A percentile compares a stretch with the other conserved stretches of the same genome.
These are phyloP conservation scores for Mortierella sp. DNA, from an alignment of 371 early-diverging fungal species.

Conservation along the genomic window DNA sequence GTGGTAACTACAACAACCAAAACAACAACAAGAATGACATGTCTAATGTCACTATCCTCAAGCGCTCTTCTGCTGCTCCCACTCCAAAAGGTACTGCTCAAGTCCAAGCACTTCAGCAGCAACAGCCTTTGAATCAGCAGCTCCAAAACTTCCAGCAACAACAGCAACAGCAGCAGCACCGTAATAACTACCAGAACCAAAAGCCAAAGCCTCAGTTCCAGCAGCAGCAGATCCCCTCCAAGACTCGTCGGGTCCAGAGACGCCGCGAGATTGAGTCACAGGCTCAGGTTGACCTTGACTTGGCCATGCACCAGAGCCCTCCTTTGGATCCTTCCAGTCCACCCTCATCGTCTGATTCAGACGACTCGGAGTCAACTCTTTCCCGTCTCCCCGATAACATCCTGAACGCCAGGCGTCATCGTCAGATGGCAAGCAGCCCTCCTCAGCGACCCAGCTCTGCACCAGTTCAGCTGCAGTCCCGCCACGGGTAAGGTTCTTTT, in stretches of 20 bases:
- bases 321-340: conserved; percentile 47
- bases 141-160: conserved; percentile 5
- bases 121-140: not conserved
- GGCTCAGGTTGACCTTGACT: conserved; percentile 36
- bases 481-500: conserved; percentile 28
- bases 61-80: conserved; percentile 34
- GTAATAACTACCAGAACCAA: conserved; percentile 22
- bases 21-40: conserved; percentile 10
- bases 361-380: conserved; percentile 46
- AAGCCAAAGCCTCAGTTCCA: conserved; percentile 35
- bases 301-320: conserved; percentile 39
- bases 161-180: conserved; percentile 28
- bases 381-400: conserved; percentile 17
- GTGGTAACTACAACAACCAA: not conserved
- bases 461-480: conserved; percentile 33
- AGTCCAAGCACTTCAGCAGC: not conserved
- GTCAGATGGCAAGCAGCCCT: conserved; percentile 21
- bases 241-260: conserved; percentile 45
- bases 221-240: conserved; percentile 32
- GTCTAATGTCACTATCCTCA: conserved; percentile 27
- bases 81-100: not conserved
- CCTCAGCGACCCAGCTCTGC: conserved; percentile 49
- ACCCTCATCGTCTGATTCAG: conserved; percentile 52
- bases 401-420: conserved; percentile 9
- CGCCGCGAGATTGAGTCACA: conserved; percentile 54